Evolutionary conservation across 371 early-diverging fungal genomes (phyloP).

Genomic region (Apophysomyces elegans): DNA sequence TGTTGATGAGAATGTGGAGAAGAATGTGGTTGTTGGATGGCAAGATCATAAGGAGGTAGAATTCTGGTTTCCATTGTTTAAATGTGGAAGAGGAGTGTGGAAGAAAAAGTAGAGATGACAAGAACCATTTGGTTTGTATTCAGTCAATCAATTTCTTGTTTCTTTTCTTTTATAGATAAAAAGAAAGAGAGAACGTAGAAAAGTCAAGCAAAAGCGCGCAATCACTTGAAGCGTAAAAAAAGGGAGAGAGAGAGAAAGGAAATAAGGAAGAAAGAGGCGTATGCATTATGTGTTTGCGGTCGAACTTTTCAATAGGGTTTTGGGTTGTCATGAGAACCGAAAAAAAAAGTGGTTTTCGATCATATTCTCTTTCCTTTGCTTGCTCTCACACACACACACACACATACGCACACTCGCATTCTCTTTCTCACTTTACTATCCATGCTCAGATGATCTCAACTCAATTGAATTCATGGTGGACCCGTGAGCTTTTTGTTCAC

Average conservation of each 20-base stretch:
- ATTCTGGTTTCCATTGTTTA: slow-evolving; percentile 4
- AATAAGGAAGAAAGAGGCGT: neutral
- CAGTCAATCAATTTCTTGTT: neutral
- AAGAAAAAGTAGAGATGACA: neutral
- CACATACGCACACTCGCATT: no score
- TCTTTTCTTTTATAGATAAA: neutral
- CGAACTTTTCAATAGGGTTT: slow-evolving; percentile 1
- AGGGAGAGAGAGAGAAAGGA: neutral
- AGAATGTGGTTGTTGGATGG: neutral
- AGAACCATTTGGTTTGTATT: no score
- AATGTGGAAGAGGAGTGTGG: neutral
- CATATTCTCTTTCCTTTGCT: no score
- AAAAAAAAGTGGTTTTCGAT: no score
- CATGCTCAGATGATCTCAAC: neutral
- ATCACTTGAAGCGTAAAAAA: neutral
- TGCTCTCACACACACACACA: no score
- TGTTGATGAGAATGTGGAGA: no score
- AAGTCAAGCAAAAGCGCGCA: neutral
- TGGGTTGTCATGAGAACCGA: slow-evolving; percentile 3
- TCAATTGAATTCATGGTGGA: neutral
- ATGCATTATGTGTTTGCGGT: no score
- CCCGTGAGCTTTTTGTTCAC: slow-evolving; percentile 7
- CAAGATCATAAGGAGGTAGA: neutral
- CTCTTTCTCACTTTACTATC: no score
- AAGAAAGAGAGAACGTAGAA: neutral